Evolutionary conservation across 2,329 filamentous ascomycete genomes (phyloP).

Genomic region (Zasmidium cellare): DNA sequence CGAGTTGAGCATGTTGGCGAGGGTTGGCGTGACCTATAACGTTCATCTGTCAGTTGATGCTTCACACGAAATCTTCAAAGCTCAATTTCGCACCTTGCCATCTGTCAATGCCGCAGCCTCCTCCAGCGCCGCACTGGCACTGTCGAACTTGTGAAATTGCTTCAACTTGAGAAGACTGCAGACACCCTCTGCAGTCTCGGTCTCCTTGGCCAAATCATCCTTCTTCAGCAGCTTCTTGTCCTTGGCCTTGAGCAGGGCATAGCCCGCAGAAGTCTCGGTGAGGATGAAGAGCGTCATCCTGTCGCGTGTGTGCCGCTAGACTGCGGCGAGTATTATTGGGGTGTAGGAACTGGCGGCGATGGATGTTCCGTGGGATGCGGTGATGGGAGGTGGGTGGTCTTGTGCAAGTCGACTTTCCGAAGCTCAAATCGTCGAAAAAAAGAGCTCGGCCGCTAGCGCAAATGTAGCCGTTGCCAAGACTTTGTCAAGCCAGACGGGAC

Average conservation of each 20-base stretch:
- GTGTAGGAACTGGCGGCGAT: conserved; percentile 6
- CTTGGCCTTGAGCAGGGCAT: conserved; percentile 96
- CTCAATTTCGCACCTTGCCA: conserved; percentile 61
- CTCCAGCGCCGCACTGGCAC: conserved; percentile 83
- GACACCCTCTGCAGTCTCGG: conserved; percentile 78
- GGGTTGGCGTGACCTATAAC: conserved; percentile 74
- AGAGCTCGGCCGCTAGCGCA: too few species aligned
- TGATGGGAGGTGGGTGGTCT: not conserved
- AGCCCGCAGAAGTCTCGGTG: conserved; percentile 91
- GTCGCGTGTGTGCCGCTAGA: conserved; percentile 16
- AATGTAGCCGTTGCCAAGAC: too few species aligned
- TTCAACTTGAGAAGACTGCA: conserved; percentile 93
- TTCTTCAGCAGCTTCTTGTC: conserved; percentile 97
- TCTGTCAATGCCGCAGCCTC: conserved; percentile 87
- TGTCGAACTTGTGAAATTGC: conserved; percentile 96
- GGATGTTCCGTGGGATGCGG: conserved; percentile 4
- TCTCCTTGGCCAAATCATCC: conserved; percentile 73
- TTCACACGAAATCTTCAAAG: not conserved
- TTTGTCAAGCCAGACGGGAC: too few species aligned
- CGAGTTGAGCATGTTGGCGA: conserved; percentile 77
- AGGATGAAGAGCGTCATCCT: conserved; percentile 71
- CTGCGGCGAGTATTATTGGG: conserved; percentile 13
- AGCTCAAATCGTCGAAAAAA: conserved; percentile 3
- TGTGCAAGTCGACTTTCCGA: not conserved
- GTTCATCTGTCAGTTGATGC: not conserved